phyloP scores from a whole-genome alignment of 345 rosid genomes.

The Gossypium ekmanianum region DNA sequence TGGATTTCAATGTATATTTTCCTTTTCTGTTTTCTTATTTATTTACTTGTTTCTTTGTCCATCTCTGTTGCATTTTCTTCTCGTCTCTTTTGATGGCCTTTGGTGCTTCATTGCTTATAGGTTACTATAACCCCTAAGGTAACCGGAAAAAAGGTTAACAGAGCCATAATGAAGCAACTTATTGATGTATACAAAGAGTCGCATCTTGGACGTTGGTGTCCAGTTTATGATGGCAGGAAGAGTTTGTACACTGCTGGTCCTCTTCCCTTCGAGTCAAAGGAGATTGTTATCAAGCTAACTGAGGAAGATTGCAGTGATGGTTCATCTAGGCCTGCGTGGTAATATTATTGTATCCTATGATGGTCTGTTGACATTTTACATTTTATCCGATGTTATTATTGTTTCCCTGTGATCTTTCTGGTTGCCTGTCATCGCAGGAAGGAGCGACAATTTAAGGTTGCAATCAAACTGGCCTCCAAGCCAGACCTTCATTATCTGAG shows the following conservation, averaged over 20 bases:
- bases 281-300: constrained; percentile 39
- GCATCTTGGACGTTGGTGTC: constrained; percentile 31
- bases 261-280: constrained; percentile 58
- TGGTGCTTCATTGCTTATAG: constrained; percentile 20
- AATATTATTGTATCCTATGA: background rate
- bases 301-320: constrained; percentile 21
- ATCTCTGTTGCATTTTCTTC: background rate
- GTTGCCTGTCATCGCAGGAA: constrained; percentile 28
- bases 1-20: background rate
- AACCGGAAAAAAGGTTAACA: constrained; percentile 36
- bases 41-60: background rate
- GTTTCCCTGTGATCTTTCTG: background rate
- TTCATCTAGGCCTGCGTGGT: constrained; percentile 30
- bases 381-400: background rate
- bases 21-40: background rate
- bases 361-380: background rate
- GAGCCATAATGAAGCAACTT: constrained; percentile 36
- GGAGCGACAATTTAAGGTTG: constrained; percentile 52
- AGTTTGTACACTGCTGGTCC: constrained; percentile 66
- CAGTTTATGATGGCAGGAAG: constrained; percentile 75
- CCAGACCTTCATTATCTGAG: constrained; percentile 44
- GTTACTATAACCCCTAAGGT: constrained; percentile 58
- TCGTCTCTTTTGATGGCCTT: background rate
- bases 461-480: constrained; percentile 37
- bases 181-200: constrained; percentile 14